Evolutionary conservation across 495 filamentous ascomycete genomes (phyloP).

Genomic region (Pyronema domesticum): DNA sequence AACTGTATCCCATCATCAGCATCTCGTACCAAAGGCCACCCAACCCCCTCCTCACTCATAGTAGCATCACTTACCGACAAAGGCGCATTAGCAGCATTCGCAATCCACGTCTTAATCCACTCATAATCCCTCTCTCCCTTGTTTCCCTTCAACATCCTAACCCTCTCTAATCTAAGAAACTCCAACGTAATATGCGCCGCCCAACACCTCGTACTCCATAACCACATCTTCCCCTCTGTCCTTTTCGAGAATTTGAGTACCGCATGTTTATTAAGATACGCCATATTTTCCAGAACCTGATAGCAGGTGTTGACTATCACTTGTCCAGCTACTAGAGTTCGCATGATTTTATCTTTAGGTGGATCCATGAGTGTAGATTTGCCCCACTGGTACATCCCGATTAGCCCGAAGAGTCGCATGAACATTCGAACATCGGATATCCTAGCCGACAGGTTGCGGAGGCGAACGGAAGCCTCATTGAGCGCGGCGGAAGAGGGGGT

Average conservation of each 20-base stretch:
- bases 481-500: conserved; percentile 30
- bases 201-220: conserved; percentile 71
- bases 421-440: conserved; percentile 53
- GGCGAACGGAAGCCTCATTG: conserved; percentile 27
- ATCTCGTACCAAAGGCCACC: conserved; percentile 6
- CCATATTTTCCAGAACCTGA: conserved; percentile 70
- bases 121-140: conserved; percentile 29
- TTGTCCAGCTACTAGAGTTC: conserved; percentile 45
- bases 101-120: conserved; percentile 14
- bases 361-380: conserved; percentile 34
- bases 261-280: conserved; percentile 53
- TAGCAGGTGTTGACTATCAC: conserved; percentile 46
- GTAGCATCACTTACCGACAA: conserved; percentile 27
- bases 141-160: conserved; percentile 26
- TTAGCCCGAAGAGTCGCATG: conserved; percentile 57
- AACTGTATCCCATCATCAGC: conserved; percentile 26
- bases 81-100: conserved; percentile 38
- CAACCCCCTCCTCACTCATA: not conserved
- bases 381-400: conserved; percentile 63
- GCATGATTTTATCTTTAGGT: conserved; percentile 24
- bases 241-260: conserved; percentile 42
- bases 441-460: conserved; percentile 34
- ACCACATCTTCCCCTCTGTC: conserved; percentile 37
- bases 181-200: conserved; percentile 58
- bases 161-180: conserved; percentile 40